These are phyloP conservation scores for Malus hybrid DNA, from an alignment of 331 rosid genomes.

Conservation along the genomic window DNA sequence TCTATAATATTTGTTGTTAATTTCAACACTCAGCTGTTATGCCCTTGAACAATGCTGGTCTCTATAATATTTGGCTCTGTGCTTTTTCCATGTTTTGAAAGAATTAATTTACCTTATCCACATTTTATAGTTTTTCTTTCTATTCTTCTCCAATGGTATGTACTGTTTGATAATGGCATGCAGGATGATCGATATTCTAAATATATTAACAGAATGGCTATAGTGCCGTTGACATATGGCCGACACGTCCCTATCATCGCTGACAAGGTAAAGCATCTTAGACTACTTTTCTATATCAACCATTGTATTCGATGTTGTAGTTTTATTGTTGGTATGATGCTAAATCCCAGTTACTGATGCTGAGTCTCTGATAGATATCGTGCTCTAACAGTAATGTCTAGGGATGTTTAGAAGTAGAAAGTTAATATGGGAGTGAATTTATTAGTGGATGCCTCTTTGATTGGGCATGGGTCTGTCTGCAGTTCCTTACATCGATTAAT, in stretches of 20 bases:
- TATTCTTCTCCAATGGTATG: not conserved
- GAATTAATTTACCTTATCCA: not conserved
- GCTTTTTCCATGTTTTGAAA: not conserved
- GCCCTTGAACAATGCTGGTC: not conserved
- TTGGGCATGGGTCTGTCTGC: not conserved
- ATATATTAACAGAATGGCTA: conserved; percentile 82
- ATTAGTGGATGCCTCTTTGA: not conserved
- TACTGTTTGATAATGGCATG: conserved; percentile 3
- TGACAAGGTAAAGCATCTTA: conserved; percentile 52
- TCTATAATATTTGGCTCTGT: not conserved
- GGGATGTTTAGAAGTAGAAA: not conserved
- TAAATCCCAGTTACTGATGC: not conserved
- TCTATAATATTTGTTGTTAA: no score
- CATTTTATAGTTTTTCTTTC: not conserved
- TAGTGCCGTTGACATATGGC: conserved; percentile 91
- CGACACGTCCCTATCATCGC: conserved; percentile 92
- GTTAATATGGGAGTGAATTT: not conserved
- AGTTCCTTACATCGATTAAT: not conserved
- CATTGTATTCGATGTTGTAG: conserved; percentile 1
- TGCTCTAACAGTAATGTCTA: not conserved
- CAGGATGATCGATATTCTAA: conserved; percentile 90
- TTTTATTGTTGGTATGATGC: not conserved
- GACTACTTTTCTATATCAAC: not conserved
- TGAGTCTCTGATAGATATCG: not conserved
- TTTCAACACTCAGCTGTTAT: not conserved